phyloP scores from a whole-genome alignment of 1,284 basidiomycete species.

The Cutaneotrichosporon dermatis region DNA sequence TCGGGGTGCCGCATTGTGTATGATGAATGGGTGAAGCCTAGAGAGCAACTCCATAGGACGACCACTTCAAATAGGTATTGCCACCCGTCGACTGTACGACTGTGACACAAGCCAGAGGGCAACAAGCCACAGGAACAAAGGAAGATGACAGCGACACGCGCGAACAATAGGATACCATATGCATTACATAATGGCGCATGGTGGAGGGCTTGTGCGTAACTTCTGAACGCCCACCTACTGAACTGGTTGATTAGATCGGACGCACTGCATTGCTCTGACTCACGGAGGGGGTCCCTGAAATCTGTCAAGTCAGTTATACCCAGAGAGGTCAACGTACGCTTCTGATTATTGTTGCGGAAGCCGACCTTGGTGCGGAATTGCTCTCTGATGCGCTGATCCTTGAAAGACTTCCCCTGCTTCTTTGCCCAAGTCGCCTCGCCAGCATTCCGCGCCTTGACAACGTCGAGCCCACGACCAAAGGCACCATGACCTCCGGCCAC shows the following conservation, averaged over 20 bases:
- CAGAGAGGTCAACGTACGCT: conserved; percentile 52
- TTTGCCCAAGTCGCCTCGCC: conserved; percentile 93
- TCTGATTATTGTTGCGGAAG: conserved; percentile 72
- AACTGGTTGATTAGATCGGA: no score
- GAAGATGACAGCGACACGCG: no score
- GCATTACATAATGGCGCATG: no score
- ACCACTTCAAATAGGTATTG: no score
- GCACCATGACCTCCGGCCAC: conserved; percentile 80
- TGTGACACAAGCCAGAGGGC: no score
- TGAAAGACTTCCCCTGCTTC: conserved; percentile 76
- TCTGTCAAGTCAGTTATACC: conserved; percentile 40
- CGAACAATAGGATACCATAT: neutral
- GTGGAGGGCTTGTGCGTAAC: no score
- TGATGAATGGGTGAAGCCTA: neutral
- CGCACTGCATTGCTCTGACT: conserved; percentile 11
- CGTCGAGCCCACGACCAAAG: conserved; percentile 70
- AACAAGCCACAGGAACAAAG: no score
- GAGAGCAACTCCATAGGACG: no score
- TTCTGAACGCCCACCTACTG: no score
- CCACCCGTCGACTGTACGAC: no score
- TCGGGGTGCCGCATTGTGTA: conserved; percentile 27
- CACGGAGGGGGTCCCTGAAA: conserved; percentile 56
- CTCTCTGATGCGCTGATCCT: conserved; percentile 72
- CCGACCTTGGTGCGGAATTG: conserved; percentile 74
- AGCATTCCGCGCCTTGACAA: conserved; percentile 84